Percentiles rank a stretch among this genome's conserved stretches.
Conservation (phyloP, 306 rosid genomes). For the Quercus rubra region DNA sequence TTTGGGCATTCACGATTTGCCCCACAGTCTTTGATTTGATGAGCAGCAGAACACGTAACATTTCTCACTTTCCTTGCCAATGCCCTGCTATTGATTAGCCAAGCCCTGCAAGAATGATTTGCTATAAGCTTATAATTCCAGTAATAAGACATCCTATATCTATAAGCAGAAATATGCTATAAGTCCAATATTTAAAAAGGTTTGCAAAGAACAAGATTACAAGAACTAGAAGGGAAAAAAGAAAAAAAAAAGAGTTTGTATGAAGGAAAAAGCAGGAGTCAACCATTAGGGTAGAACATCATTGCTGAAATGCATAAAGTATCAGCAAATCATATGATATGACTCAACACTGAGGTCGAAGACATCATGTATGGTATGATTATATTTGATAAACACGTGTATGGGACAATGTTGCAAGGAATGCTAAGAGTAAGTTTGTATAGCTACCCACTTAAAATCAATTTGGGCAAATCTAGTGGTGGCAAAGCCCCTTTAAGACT, state of each 20-base stretch:
- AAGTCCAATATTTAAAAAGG: not conserved
- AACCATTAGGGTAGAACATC: not conserved
- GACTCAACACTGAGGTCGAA: not conserved
- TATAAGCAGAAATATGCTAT: not conserved
- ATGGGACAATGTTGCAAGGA: not conserved
- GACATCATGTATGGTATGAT: not conserved
- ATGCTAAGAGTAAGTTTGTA: not conserved
- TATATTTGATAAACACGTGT: too few relatives aligned
- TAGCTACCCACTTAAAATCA: not conserved
- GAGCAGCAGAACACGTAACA: conserved; percentile 37
- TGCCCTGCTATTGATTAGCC: conserved; percentile 69
- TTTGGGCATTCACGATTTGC: conserved; percentile 83
- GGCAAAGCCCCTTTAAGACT: too few relatives aligned
- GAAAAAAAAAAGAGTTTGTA: not conserved
- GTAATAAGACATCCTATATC: not conserved
- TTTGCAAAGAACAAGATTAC: not conserved
- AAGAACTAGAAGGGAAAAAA: not conserved
- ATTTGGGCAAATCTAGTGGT: too few relatives aligned
- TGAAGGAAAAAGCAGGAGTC: not conserved
- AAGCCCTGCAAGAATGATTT: conserved; percentile 51
- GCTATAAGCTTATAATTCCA: conserved; percentile 10
- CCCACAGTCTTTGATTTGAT: conserved; percentile 66
- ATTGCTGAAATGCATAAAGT: not conserved
- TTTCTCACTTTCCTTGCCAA: conserved; percentile 81
- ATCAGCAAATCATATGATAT: too few relatives aligned